Base-by-base conservation (phyloP, 2,329 filamentous ascomycete species). In the Beauveria rudraprayagi region DNA sequence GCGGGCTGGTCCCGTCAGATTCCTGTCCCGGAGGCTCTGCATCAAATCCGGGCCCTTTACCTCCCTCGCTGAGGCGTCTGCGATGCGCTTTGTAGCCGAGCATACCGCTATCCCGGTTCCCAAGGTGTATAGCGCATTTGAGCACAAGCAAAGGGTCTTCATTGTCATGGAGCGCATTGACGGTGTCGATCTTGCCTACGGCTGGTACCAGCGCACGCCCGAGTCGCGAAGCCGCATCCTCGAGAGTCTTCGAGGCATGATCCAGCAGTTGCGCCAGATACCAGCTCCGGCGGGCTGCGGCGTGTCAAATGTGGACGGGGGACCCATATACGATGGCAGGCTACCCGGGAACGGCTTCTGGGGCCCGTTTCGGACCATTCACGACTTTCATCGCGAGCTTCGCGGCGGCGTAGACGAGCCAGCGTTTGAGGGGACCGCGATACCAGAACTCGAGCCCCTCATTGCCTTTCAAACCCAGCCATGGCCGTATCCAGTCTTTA, bases 401-500 rank as follows among this genome's bases (percentile, higher is more conserved):
- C 41, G 40, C 48, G 52, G 30, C 8, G 30, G 34, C 11, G n/a
- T 44, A 17, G 52, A 44, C 17, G 52, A 55, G 40, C 52, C 52
- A 30, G 52, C 26, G 56, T 51, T 50, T 43, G 30, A 14, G 28
- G 51, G 46, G 2, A 44, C 17, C 43, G 28, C 59, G 26, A 28
- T 56, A 55, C 28, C 59, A 62, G 59, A 54, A 44, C 52, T 61
- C 30, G 26, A 19, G 16, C 40, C 53, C 34, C 61, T 69, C 11
- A n/a, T 64, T 6, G 57, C 19, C 7, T 66, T 68, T 34, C 62
- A 69, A 43, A 56, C 22, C 9, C 11, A 34, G 28, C 10, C 30
- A 7, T 52, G 48, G 48, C 17, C 4, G 17, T 17, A 5, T 4
- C 10, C 48, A 1, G 48, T 77, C 0, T 78, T 83, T 61, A 79